Percentiles rank a stretch among this genome's conserved stretches.
phyloP scores from a whole-genome alignment of 345 rosid genomes.

The Aquilaria malaccensis region DNA sequence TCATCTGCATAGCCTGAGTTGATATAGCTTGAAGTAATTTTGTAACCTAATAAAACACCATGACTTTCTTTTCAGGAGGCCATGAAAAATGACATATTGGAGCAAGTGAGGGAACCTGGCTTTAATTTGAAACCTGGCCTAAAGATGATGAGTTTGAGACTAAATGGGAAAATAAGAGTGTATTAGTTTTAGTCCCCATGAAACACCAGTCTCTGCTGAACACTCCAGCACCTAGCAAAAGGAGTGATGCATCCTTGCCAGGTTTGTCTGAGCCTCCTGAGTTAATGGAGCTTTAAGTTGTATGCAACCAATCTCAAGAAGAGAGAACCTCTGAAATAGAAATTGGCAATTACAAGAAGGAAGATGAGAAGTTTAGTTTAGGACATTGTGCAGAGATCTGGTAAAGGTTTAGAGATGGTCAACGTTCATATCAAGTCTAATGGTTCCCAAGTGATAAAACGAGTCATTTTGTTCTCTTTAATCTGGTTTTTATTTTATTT shows the following conservation, averaged over 20 bases:
- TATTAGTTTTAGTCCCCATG: conserved; percentile 50
- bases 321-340: too few species aligned
- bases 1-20: background rate
- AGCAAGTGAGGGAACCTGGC: conserved; percentile 66
- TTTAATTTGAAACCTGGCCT: conserved; percentile 48
- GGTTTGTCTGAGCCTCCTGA: conserved; percentile 15
- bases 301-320: too few species aligned
- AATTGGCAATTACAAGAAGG: too few species aligned
- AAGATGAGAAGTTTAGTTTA: too few species aligned
- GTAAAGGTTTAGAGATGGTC: too few species aligned
- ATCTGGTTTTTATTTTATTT: too few species aligned
- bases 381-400: too few species aligned
- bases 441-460: too few species aligned
- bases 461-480: too few species aligned
- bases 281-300: background rate
- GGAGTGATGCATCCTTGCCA: conserved; percentile 33
- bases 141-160: background rate
- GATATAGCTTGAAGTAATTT: background rate
- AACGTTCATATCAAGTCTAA: too few species aligned
- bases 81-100: conserved; percentile 89
- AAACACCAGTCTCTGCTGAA: conserved; percentile 47
- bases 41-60: background rate
- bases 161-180: conserved; percentile 45
- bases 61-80: conserved; percentile 56
- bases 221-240: conserved; percentile 49